Evolutionary conservation across 2,329 filamentous ascomycete species (phyloP), one percentile per base, ranked within the genome.

Genomic region (Stagonosporopsis rhizophila): DNA sequence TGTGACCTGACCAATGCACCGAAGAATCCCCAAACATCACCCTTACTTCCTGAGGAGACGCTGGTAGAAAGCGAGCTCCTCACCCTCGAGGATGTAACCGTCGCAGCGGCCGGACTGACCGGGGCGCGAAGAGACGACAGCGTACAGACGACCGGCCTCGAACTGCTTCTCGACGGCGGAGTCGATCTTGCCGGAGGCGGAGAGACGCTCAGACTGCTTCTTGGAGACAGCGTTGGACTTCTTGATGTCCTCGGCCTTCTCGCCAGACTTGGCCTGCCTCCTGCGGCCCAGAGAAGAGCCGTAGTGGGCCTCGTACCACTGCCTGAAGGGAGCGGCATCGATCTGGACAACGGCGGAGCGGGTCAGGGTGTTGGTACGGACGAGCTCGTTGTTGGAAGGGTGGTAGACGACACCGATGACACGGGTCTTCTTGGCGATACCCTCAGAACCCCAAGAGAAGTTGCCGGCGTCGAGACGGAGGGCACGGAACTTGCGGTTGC

Each of bases 291-390:
- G 79, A 75, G 85, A 75, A 82, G 91, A 87, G 79, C 95, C 95
- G 87, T 99, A 99, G 90, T 99, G 95, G 73, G 95, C 92, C 89
- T 99, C 95, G 85, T 96, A 99, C 95, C 95, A 99, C 85, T 98
- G 94, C 81, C 95, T 88, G 91, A 99, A 99, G 72, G 95, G 95
- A 66, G 95, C 92, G 75, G 96, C 95, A 82, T 99, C 95, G 83
- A 99, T 85, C 87, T 99, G 95, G 81, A 99, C 91, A 78, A 99
- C 91, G 84, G 95, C 95, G 79, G 92, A 92, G 85, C 93, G 96
- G 87, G 95, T 99, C 81, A 99, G 88, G 85, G 95, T 98, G 90
- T 99, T 99, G 83, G 95, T 99, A 79, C 95, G 95, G 86, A 99
- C 93, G 75, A 99, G 88, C 86, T 99, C 95, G 92, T 99, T 99